These are phyloP conservation scores for Chalciporus sphaerocephalus DNA, from an alignment of 768 basidiomycete species.

Conservation along the genomic window DNA sequence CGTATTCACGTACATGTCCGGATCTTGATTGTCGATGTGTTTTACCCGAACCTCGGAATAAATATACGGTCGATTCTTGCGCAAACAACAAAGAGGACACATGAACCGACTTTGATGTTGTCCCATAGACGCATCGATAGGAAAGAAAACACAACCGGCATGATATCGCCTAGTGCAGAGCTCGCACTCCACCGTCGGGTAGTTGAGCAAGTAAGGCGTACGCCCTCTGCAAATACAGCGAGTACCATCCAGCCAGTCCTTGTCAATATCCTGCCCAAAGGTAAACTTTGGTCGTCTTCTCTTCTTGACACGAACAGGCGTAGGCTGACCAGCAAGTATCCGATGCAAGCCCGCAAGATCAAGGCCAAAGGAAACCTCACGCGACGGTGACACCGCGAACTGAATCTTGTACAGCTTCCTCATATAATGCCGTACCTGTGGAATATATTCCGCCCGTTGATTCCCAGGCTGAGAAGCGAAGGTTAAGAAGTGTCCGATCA, in stretches of 20 bases:
- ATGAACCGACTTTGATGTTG: conserved; percentile 43
- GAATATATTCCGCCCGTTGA: conserved; percentile 71
- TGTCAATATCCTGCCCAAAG: conserved; percentile 74
- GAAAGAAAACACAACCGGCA: conserved; percentile 71
- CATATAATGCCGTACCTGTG: conserved; percentile 87
- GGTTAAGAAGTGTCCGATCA: conserved; percentile 76
- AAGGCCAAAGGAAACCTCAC: conserved; percentile 76
- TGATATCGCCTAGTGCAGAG: conserved; percentile 66
- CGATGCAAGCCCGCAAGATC: conserved; percentile 81
- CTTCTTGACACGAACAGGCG: conserved; percentile 47
- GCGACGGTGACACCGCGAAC: conserved; percentile 80
- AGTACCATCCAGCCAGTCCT: conserved; percentile 70
- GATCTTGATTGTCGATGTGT: conserved; percentile 47
- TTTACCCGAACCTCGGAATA: conserved; percentile 75
- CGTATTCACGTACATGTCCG: conserved; percentile 65
- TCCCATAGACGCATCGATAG: conserved; percentile 38
- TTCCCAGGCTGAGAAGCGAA: conserved; percentile 66
- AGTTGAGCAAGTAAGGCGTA: conserved; percentile 54
- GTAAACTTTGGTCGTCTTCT: conserved; percentile 57
- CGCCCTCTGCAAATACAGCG: conserved; percentile 78
- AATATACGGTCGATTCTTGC: conserved; percentile 66
- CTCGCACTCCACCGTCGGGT: conserved; percentile 64
- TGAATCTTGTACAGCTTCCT: conserved; percentile 86
- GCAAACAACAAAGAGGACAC: conserved; percentile 75
- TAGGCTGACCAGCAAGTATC: conserved; percentile 66